Evolutionary conservation across 306 rosid species (phyloP), one percentile per base, ranked within the genome.

Genomic region (Spatholobus suberectus): DNA sequence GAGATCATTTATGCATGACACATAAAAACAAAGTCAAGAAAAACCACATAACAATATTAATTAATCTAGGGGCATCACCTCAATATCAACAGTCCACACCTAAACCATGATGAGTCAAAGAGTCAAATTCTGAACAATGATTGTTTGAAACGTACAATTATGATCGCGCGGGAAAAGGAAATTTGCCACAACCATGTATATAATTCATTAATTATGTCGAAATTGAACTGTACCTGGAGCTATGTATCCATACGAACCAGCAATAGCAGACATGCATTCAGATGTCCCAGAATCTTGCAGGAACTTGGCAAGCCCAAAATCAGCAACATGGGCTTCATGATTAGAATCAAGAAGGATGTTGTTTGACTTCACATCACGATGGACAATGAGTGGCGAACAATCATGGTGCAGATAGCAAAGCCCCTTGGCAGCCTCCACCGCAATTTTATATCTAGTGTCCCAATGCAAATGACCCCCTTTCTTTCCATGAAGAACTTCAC

Each of bases 241-340:
- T 58, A 93, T 95, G 88, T 95, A 95, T 84, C 99, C 99, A 57
- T 95, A 95, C 52, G 99, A 95, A 69, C 99, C 99, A 47, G 99
- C 99, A 86, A 95, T 95, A 27, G 97, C 99, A 21, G 99, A 95
- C 99, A 95, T 95, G 90, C 98, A 95, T 74, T 95, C 99, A 4
- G 99, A 95, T 29, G 99, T 93, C 49, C 99, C 99, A 1, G 99
- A 95, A 80, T 95, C 99, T 86, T 95, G 99, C 55, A 95, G 89
- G 82, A 95, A 95, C 91, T 95, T 95, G 84, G 99, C 99, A 38
- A 95, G 98, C 67, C 99, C 99, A 65, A 95, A 95, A 89, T 95
- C 99, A 78, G 99, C 99, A 79, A 95, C 99, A 76, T 95, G 99
- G 46, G 99, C 99, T 86, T 95, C 99, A 78, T 86, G 92, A 71